These are phyloP conservation scores for Lepiota subincarnata DNA, from an alignment of 768 basidiomycete genomes.

Conservation along the genomic window DNA sequence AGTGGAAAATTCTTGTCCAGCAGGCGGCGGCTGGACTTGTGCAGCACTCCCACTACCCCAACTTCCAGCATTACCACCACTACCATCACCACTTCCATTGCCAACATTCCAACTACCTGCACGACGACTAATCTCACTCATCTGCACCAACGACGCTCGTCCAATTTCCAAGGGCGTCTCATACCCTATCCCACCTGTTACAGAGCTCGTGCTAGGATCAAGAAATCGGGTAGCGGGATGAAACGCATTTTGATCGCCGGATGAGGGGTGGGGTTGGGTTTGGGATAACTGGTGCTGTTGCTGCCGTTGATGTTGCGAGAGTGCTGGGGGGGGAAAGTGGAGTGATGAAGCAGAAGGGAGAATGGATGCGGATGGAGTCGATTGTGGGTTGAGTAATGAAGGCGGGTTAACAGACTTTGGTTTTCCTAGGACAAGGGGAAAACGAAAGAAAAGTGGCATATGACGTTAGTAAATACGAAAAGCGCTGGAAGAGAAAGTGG, in stretches of 20 bases:
- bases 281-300: background rate
- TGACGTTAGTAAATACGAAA: background rate
- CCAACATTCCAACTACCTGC: constrained; percentile 34
- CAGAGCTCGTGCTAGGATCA: background rate
- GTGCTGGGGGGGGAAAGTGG: background rate
- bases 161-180: constrained; percentile 39
- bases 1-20: background rate
- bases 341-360: background rate
- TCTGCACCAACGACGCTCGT: constrained; percentile 65
- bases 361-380: constrained; percentile 1
- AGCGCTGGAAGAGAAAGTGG: background rate
- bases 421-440: constrained; percentile 2
- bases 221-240: background rate
- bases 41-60: constrained; percentile 24
- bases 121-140: constrained; percentile 73
- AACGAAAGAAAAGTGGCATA: constrained; percentile 5
- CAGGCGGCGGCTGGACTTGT: background rate
- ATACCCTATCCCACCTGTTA: background rate
- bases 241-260: background rate
- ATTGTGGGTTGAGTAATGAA: constrained; percentile 5
- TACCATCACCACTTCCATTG: constrained; percentile 15
- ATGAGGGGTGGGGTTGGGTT: background rate
- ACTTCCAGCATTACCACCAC: constrained; percentile 29
- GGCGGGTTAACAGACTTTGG: background rate
- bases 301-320: constrained; percentile 1